Percentiles rank a stretch among this genome's conserved stretches.
Evolutionary conservation across 2,329 filamentous ascomycete species (phyloP).

Genomic region (Tolypocladium amazonense): DNA sequence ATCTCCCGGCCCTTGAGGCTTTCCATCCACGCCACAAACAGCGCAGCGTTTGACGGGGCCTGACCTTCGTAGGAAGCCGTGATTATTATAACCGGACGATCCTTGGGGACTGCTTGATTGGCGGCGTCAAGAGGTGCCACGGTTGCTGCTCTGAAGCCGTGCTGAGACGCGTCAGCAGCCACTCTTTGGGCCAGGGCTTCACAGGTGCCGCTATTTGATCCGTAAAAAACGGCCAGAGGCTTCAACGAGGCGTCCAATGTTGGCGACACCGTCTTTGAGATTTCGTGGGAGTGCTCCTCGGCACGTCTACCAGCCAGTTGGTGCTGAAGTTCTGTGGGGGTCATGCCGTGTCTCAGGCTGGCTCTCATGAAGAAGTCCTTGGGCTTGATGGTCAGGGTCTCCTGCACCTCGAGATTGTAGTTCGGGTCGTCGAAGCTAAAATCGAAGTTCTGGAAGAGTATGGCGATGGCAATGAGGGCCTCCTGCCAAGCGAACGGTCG

Average conservation of each 20-base stretch:
- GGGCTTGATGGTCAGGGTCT: conserved; percentile 52
- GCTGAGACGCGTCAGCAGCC: conserved; percentile 43
- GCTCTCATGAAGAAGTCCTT: conserved; percentile 54
- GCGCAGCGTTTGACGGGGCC: conserved; percentile 59
- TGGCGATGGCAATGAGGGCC: conserved; percentile 46
- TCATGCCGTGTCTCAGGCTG: conserved; percentile 36
- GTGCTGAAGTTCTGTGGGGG: conserved; percentile 34
- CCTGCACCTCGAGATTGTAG: conserved; percentile 44
- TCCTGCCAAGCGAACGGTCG: conserved; percentile 69
- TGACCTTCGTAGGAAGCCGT: conserved; percentile 66
- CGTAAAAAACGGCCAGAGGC: conserved; percentile 57
- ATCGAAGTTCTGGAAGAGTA: conserved; percentile 63
- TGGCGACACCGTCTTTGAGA: background rate
- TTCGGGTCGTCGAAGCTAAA: conserved; percentile 50
- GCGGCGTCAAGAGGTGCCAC: conserved; percentile 51
- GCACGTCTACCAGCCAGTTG: conserved; percentile 25
- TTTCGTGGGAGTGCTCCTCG: conserved; percentile 1
- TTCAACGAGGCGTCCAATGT: conserved; percentile 14
- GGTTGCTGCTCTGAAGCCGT: conserved; percentile 46
- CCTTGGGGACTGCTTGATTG: conserved; percentile 46
- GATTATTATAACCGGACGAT: conserved; percentile 54
- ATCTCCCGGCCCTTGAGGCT: conserved; percentile 38
- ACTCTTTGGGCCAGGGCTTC: conserved; percentile 56
- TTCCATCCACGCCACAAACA: conserved; percentile 59
- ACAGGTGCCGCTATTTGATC: conserved; percentile 66